These are phyloP conservation scores for Cryptococcus amylolentus DNA, from an alignment of 1,284 basidiomycete genomes.

Conservation along the genomic window DNA sequence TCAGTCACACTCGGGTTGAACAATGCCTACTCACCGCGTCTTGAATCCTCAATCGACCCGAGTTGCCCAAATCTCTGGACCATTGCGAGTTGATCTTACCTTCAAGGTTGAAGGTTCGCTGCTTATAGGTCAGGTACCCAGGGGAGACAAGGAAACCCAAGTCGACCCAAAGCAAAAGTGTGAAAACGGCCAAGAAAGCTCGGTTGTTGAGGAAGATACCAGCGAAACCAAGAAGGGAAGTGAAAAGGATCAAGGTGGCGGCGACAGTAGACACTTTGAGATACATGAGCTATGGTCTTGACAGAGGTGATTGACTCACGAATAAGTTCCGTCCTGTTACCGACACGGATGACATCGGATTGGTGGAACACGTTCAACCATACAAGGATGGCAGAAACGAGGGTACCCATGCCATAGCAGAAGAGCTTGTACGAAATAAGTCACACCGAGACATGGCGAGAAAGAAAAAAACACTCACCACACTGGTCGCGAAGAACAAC, in stretches of 20 bases:
- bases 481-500: constrained; percentile 57
- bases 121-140: constrained; percentile 67
- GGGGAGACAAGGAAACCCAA: constrained; percentile 62
- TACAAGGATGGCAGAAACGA: constrained; percentile 60
- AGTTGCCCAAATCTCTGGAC: constrained; percentile 57
- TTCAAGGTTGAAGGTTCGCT: constrained; percentile 64
- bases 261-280: constrained; percentile 59
- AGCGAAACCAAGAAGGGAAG: constrained; percentile 62
- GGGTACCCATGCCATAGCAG: constrained; percentile 56
- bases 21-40: constrained; percentile 50
- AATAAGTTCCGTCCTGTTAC: constrained; percentile 60
- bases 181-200: constrained; percentile 67
- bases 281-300: background rate
- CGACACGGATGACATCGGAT: constrained; percentile 61
- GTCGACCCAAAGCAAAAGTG: constrained; percentile 65
- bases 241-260: constrained; percentile 58
- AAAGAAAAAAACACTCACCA: constrained; percentile 50
- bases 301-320: constrained; percentile 35
- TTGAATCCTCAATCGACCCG: constrained; percentile 61
- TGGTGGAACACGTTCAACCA: constrained; percentile 64
- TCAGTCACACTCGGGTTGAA: background rate
- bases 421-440: constrained; percentile 50
- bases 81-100: constrained; percentile 69
- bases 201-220: constrained; percentile 71
- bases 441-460: background rate